These are phyloP conservation scores for Grosmannia clavigera DNA, from an alignment of 2,329 filamentous ascomycete species.

Conservation along the genomic window DNA sequence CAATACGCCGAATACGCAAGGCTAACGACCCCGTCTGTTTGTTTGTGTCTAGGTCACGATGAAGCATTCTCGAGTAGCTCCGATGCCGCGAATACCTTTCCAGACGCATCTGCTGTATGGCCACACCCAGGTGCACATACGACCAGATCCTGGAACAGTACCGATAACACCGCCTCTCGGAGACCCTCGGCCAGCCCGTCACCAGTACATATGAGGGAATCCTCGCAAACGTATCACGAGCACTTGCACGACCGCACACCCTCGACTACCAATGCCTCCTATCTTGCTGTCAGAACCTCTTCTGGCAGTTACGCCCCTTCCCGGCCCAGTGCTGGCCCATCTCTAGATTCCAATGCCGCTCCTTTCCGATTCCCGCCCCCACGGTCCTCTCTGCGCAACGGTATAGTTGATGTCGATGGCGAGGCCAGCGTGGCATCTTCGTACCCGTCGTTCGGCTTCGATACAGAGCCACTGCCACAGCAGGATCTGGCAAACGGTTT, in stretches of 20 bases:
- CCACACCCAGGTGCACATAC: slow-evolving; percentile 20
- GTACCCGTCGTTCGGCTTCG: slow-evolving; percentile 1
- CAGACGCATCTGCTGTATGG: slow-evolving; percentile 4
- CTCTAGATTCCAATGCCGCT: slow-evolving; percentile 32
- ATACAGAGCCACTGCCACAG: not conserved
- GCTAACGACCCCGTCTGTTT: not conserved
- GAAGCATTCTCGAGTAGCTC: slow-evolving; percentile 20
- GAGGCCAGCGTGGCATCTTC: not conserved
- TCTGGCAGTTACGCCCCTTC: slow-evolving; percentile 17
- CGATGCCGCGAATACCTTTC: not conserved
- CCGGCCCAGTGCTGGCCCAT: slow-evolving; percentile 21
- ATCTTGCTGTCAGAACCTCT: slow-evolving; percentile 29
- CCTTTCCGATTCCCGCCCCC: slow-evolving; percentile 25
- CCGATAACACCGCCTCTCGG: slow-evolving; percentile 31
- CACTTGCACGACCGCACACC: slow-evolving; percentile 30
- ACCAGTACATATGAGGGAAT: slow-evolving; percentile 42
- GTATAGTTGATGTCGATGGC: not conserved
- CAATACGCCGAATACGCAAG: not conserved
- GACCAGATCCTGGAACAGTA: slow-evolving; percentile 43
- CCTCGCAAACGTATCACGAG: slow-evolving; percentile 25
- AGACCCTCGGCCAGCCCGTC: slow-evolving; percentile 42
- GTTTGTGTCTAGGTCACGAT: slow-evolving; percentile 11
- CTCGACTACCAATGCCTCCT: slow-evolving; percentile 27
- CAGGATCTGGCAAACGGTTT: slow-evolving; percentile 2
- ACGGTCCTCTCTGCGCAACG: slow-evolving; percentile 4